phyloP scores from a whole-genome alignment of 2,329 filamentous ascomycete genomes.

The Akanthomyces uredinophilus region DNA sequence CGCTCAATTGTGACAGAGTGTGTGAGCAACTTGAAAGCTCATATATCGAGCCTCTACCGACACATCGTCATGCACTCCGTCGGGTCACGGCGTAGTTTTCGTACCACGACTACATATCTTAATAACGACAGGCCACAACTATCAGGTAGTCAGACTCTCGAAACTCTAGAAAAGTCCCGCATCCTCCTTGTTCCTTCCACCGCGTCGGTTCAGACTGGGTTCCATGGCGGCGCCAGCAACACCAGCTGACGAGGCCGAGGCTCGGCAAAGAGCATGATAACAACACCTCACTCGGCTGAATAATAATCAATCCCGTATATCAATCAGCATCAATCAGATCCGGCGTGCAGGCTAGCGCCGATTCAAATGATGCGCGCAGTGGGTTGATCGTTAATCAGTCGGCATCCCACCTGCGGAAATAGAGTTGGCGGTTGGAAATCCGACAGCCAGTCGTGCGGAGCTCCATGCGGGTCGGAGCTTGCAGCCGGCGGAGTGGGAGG shows the following conservation, averaged over 20 bases:
- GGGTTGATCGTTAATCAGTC: not conserved
- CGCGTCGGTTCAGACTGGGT: not conserved
- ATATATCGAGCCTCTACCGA: too few relatives aligned
- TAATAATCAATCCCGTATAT: not conserved
- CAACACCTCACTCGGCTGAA: not conserved
- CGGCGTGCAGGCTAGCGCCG: not conserved
- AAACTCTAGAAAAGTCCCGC: too few relatives aligned
- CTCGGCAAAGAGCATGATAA: not conserved
- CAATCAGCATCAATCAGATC: not conserved
- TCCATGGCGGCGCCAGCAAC: not conserved
- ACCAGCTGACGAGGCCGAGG: not conserved
- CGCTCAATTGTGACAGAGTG: too few relatives aligned
- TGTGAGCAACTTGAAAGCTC: too few relatives aligned
- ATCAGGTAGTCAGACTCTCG: too few relatives aligned
- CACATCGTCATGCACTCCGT: too few relatives aligned
- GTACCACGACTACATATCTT: too few relatives aligned
- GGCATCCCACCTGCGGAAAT: constrained; percentile 1
- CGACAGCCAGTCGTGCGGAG: not conserved
- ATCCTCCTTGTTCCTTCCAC: too few relatives aligned
- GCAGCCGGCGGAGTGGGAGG: not conserved
- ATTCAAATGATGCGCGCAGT: not conserved
- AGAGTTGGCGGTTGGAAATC: not conserved
- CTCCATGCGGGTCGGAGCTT: not conserved
- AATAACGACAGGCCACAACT: too few relatives aligned
- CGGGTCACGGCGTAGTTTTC: too few relatives aligned